These are phyloP conservation scores for Theobroma cacao DNA, from an alignment of 345 rosid genomes.

Conservation along the genomic window DNA sequence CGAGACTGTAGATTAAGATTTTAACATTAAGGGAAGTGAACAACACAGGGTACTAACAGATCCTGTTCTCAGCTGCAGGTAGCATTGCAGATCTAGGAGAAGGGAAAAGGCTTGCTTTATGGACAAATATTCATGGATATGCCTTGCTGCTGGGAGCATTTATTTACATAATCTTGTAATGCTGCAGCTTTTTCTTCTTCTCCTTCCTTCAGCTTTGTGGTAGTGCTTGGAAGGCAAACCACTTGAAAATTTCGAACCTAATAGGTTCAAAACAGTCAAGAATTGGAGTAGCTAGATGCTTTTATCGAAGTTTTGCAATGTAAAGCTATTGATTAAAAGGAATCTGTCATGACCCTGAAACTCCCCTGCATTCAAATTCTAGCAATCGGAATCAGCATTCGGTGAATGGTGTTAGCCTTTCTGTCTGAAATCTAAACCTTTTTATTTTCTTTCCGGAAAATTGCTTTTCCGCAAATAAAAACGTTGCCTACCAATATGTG, in stretches of 20 bases:
- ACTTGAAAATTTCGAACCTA: not conserved
- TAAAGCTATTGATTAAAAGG: not conserved
- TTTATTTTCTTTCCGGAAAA: not conserved
- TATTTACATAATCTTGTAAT: not conserved
- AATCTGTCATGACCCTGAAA: not conserved
- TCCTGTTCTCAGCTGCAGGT: constrained; percentile 20
- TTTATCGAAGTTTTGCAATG: not conserved
- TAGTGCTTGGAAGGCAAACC: not conserved
- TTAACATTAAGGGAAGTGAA: not conserved
- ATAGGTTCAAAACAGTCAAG: not conserved
- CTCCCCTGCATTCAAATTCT: not conserved
- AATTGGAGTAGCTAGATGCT: not conserved
- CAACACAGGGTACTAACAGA: not conserved
- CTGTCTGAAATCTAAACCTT: not conserved
- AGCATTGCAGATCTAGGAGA: constrained; percentile 4
- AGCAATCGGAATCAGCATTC: not conserved
- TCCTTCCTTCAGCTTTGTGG: not conserved
- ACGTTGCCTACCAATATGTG: not conserved
- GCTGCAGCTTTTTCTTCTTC: not conserved
- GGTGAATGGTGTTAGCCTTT: not conserved
- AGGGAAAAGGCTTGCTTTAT: not conserved
- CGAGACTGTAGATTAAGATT: not conserved
- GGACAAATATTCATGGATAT: not conserved
- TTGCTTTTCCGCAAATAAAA: not conserved
- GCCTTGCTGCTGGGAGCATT: not conserved